Evolutionary conservation across 2,329 filamentous ascomycete genomes (phyloP).

Genomic region (Pseudogymnoascus sp.): DNA sequence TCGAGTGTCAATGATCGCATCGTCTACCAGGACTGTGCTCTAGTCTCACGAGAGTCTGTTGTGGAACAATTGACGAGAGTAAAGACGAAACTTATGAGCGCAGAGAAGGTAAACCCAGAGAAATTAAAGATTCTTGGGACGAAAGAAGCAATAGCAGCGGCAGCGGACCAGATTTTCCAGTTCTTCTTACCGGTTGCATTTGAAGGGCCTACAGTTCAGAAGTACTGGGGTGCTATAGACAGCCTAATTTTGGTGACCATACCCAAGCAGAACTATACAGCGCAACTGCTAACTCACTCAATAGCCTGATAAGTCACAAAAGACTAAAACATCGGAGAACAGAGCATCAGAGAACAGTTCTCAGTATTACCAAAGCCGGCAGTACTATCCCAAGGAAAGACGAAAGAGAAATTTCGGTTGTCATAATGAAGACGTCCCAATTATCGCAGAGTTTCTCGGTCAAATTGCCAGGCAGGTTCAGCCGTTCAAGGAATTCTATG

Average conservation of each 20-base stretch:
- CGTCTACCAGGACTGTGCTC: slow-evolving; percentile 16
- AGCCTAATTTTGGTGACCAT: slow-evolving; percentile 1
- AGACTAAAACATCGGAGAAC: not conserved
- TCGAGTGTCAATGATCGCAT: slow-evolving; percentile 16
- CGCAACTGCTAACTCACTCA: not conserved
- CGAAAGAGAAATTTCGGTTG: slow-evolving; percentile 6
- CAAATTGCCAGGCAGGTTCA: slow-evolving; percentile 4
- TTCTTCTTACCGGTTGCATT: slow-evolving; percentile 37
- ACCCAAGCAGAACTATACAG: not conserved
- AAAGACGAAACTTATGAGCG: slow-evolving; percentile 5
- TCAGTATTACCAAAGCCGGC: not conserved
- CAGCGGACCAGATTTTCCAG: slow-evolving; percentile 33
- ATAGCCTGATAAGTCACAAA: not conserved
- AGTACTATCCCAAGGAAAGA: not conserved
- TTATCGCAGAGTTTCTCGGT: slow-evolving; percentile 10
- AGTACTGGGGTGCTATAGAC: slow-evolving; percentile 40
- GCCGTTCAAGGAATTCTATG: slow-evolving; percentile 14
- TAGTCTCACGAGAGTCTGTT: slow-evolving; percentile 7
- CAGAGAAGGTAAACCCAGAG: slow-evolving; percentile 11
- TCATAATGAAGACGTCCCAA: not conserved
- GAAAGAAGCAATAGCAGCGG: slow-evolving; percentile 35
- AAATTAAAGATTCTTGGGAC: slow-evolving; percentile 22
- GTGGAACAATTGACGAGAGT: slow-evolving; percentile 11
- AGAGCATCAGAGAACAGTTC: not conserved
- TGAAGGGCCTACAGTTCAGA: slow-evolving; percentile 33